Conservation (phyloP, 495 filamentous ascomycete genomes). For the Lasiosphaeria ovina region DNA sequence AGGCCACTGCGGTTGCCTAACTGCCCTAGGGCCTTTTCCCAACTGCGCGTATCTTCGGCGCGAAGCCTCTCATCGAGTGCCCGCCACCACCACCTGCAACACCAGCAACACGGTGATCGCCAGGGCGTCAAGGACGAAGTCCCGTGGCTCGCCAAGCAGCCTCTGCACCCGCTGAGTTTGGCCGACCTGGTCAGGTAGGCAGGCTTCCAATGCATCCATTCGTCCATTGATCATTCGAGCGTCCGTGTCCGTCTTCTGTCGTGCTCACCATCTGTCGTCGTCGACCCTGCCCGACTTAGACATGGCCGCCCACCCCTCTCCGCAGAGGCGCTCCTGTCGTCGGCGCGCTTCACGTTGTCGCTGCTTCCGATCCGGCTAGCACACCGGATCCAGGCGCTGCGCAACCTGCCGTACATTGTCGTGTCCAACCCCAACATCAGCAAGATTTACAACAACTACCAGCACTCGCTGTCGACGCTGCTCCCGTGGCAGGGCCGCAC, state of each 20-base stretch:
- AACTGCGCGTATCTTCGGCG: slow-evolving; percentile 8
- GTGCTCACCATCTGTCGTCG: no score
- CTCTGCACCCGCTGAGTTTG: slow-evolving; percentile 77
- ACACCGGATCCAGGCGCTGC: slow-evolving; percentile 84
- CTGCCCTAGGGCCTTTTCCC: slow-evolving; percentile 29
- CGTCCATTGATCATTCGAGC: not conserved
- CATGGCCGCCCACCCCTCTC: slow-evolving; percentile 89
- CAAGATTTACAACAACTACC: slow-evolving; percentile 90
- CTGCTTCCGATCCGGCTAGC: slow-evolving; percentile 92
- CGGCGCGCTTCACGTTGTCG: slow-evolving; percentile 91
- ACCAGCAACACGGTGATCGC: slow-evolving; percentile 9
- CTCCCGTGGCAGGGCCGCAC: slow-evolving; percentile 75
- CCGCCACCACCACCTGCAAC: slow-evolving; percentile 8
- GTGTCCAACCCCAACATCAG: slow-evolving; percentile 92
- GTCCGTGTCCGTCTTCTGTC: not conserved
- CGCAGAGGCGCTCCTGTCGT: slow-evolving; percentile 72
- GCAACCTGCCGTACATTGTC: slow-evolving; percentile 95
- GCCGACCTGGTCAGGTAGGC: slow-evolving; percentile 82
- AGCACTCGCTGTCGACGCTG: slow-evolving; percentile 85
- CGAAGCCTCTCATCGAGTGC: slow-evolving; percentile 7
- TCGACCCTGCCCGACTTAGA: slow-evolving; percentile 40
- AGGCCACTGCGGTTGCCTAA: slow-evolving; percentile 39
- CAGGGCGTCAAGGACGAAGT: slow-evolving; percentile 62
- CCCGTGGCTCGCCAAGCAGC: slow-evolving; percentile 69
- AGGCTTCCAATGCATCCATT: slow-evolving; percentile 3